Base-by-base conservation (phyloP, 805 yeast species). In the Starmerella powellii region DNA sequence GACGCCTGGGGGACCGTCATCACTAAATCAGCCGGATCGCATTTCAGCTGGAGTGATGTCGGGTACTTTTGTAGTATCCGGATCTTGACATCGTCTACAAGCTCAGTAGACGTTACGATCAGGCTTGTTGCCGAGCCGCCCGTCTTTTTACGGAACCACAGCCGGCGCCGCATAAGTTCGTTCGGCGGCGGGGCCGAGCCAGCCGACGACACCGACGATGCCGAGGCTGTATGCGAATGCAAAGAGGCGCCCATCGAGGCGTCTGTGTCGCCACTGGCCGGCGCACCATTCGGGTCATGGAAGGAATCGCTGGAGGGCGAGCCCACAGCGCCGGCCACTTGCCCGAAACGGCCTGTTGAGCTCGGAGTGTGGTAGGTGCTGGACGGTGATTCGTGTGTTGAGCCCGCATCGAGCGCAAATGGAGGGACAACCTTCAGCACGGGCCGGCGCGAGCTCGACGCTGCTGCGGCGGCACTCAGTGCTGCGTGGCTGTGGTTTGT, bases 61-160 rank as follows among this genome's bases (percentile, higher is more conserved):
- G 93, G 81, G 58, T 72, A 80, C 52, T 78, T 81, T 34, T 63
- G 63, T 29, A 77, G 60, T 1, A 87, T 69, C 45, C 74, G 69
- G 10, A 69, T 63, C 55, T 87, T 87, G 52, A 87, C 64, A 59
- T 88, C 61, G 59, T 87, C 97, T 4, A 87, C 71, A 1, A 86
- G 69, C 55, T 82, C 88, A 17, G 60, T 56, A 24, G 74, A 74
- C 15, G 67, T 65, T 16, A 82, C 79, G 44, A 67, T 57, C 6
- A 87, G 61, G 1, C 93, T 73, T 0, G 95, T 83, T 2, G 96
- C 81, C 15, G 58, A 55, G 8, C 62, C 55, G 26, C 60, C 57
- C 2, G 62, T 56, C 33, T 47, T 47, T 34, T 44, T 47, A 19
- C 51, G 45, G 32, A 48, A 38, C 52, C 52, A 48, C 24, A 48